Base-by-base conservation (phyloP, 75 land plant species). In the Pseudotsuga menziesii region DNA sequence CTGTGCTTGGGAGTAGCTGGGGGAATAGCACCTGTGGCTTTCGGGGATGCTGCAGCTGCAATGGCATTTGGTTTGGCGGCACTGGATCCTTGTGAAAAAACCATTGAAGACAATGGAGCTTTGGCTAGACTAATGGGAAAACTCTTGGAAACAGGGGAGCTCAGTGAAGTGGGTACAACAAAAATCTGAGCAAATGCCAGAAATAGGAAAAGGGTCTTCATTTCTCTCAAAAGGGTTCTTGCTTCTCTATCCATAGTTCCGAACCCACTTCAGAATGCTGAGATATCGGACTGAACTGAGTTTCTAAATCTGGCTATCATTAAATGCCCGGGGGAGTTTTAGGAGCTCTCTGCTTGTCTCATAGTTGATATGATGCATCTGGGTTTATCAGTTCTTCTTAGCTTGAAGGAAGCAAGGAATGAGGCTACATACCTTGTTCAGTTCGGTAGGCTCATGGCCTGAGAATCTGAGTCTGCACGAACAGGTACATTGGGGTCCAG, bases 31-130 rank as follows among this genome's bases (percentile, higher is more conserved):
- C 7, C 20, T 64, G 39, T 35, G 19, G 69, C 69, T 32, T 64
- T 64, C 35, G 69, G 69, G 41, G 69, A 64, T 64, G 69, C 8
- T 29, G 69, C 39, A 64, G 69, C 39, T 64, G 36, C 69, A 32
- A 19, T 29, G n/a, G 69, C 41, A 64, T 64, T 64, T 17, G 19
- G 69, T 13, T 64, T 64, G 41, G 67, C 29, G 5, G 67, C 67
- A 13, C 67, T 15, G 67, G 69, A 64, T 16, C 69, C 39, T 29
- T 64, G 69, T 32, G 20, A 7, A 64, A 64, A 64, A 16, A 20
- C 8, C n/a, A 29, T 64, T 32, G 41, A 64, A 16, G 69, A 7
- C 16, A 64, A 48, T 48, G 54, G 54, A 48, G 54, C 11, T 48
- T 48, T 48, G 54, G 54, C 69, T 16, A 36, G 41, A 64, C 69